Evolutionary conservation across 192 early-diverging fungal genomes (phyloP), one percentile per base, ranked within the genome.

Genomic region (Lunasporangiospora selenospora): DNA sequence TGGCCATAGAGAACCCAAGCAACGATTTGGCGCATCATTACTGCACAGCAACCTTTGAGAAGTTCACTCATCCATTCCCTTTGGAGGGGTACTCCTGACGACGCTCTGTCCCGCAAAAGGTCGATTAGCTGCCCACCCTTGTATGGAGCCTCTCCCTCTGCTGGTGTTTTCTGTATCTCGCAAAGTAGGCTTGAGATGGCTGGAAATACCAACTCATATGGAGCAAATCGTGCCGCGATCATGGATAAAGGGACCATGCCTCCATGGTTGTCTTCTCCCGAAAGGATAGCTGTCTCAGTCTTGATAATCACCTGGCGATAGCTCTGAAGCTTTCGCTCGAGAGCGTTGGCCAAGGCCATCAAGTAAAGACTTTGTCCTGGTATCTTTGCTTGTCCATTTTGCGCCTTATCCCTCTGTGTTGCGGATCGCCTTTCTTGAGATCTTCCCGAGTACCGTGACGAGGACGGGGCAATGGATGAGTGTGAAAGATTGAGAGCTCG

Each of bases 1-100:
- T 80, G 70, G 10, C 88, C 91, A 71, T 88, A 88, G 8, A 93
- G 64, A 51, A 89, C 79, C 88, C 88, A 93, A 2, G 75, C 75
- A 12, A 85, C 76, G 8, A 91, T 66, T 38, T 89, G 85, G 39
- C 83, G 57, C 42, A 80, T 83, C 51, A 90, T 65, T 1, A 89
- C 83, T 10, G 59, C 62, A 46, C 80, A 80, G 26, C 78, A 79
- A 16, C 75, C 73, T 10, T 76, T 56, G 13, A 87, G 52, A 26
- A 88, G 38, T n/a, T 70, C 59, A 6, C 62, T 65, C 75, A 83
- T 79, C 34, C 82, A 77, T 12, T 79, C 65, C 26, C 75, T 62
- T 31, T 85, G 63, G 47, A 85, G 77, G 1, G 67, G 58, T 18
- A 86, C 71, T 7, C 88, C 88, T 0, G 80, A 85, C 9, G 73